Base-by-base conservation (phyloP, 2,329 filamentous ascomycete genomes). In the Coniochaeta prunicola region DNA sequence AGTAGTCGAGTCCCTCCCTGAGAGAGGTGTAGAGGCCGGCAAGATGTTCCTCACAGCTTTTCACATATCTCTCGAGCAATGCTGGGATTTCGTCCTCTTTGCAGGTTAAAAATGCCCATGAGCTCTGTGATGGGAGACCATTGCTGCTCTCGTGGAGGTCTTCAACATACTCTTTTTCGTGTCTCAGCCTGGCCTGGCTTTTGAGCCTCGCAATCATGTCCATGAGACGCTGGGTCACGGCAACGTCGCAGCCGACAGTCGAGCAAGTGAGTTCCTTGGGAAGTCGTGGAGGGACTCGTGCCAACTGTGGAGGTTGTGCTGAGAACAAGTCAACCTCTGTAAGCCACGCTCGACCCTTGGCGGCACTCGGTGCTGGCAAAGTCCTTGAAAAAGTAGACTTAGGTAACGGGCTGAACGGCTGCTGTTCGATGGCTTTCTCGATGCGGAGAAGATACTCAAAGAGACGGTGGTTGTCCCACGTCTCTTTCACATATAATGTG, bases 381-480 rank as follows among this genome's bases (percentile, higher is more conserved):
- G 8, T 4, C 8, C 26, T 28, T 10, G 26, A 48, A 30, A 57
- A 36, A 15, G 19, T 30, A 15, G 40, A 30, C 1, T 21, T 28
- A 15, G 38, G 53, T 24, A 56, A 34, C 3, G 21, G 28, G 10
- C 34, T 5, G n/a, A 54, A 7, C 15, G 2, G 13, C 19, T 54
- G 50, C 8, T 33, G 26, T 30, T 40, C 21, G 21, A 42, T 50
- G 15, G 24, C 7, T 24, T 2, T 38, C 21, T 53, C 45, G 40
- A 21, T 45, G 9, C 1, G 26, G 4, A n/a, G 12, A 9, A 72
- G 58, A 57, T 71, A 71, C 3, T 58, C 4, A 19, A 57, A 28
- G 33, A 71, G 64, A 5, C 63, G 56, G 13, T 56, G 50, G 55
- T 71, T 72, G 21, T 68, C 58, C 53, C 61, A 66, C 67, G 69